These are phyloP conservation scores for Fusarium torreyae DNA, from an alignment of 2,329 filamentous ascomycete species.

Conservation along the genomic window DNA sequence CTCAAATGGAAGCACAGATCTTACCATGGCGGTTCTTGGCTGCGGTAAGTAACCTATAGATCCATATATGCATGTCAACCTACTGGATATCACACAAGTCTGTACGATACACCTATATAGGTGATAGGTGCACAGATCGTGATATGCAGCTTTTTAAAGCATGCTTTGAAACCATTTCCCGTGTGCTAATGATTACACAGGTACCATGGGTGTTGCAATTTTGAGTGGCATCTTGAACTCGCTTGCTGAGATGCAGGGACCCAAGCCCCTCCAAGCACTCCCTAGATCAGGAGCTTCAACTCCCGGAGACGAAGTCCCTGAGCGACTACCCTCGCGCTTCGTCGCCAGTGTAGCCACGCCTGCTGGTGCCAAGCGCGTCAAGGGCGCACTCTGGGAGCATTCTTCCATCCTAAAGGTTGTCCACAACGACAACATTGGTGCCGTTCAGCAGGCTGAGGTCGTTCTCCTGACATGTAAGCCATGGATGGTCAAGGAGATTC, in stretches of 20 bases:
- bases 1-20: constrained; percentile 57
- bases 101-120: background rate
- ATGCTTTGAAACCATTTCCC: background rate
- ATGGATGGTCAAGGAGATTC: constrained; percentile 77
- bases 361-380: constrained; percentile 79
- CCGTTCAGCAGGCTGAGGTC: constrained; percentile 78
- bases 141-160: background rate
- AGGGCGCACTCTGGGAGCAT: constrained; percentile 75
- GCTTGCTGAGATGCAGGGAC: constrained; percentile 68
- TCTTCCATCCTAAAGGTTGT: constrained; percentile 74
- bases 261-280: constrained; percentile 61
- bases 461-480: constrained; percentile 87
- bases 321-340: constrained; percentile 79
- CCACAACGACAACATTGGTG: constrained; percentile 79
- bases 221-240: constrained; percentile 84
- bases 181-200: constrained; percentile 59
- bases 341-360: constrained; percentile 83
- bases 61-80: background rate
- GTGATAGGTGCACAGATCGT: constrained; percentile 12
- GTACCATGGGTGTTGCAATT: constrained; percentile 89
- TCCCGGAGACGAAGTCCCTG: constrained; percentile 65
- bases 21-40: constrained; percentile 85
- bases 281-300: constrained; percentile 60
- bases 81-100: background rate
- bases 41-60: constrained; percentile 73